Conservation (phyloP, 192 early-diverging fungal species). For the Endogone sp. region DNA sequence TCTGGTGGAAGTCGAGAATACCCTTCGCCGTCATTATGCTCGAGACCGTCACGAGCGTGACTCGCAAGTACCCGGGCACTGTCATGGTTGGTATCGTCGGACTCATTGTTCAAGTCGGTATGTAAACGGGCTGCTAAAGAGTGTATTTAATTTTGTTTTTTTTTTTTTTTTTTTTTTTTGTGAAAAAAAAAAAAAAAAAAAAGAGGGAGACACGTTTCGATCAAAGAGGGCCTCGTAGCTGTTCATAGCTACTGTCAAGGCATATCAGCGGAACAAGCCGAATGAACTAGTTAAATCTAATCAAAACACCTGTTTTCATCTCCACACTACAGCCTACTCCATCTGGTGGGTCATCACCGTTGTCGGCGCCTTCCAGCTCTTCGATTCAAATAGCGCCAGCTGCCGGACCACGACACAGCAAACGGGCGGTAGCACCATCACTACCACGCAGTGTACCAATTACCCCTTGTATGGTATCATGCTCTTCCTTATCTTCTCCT, state of each 20-base stretch:
- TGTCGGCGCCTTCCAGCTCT: conserved; percentile 46
- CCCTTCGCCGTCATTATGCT: conserved; percentile 64
- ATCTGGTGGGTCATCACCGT: conserved; percentile 70
- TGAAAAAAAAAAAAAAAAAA: background rate
- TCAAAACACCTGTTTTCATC: background rate
- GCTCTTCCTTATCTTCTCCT: conserved; percentile 58
- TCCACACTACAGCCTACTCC: conserved; percentile 42
- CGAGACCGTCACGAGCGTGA: conserved; percentile 75
- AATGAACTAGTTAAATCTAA: no score
- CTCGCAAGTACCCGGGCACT: conserved; percentile 74
- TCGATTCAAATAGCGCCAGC: background rate
- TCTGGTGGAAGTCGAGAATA: conserved; percentile 41
- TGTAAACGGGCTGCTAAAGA: background rate
- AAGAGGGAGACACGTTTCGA: background rate
- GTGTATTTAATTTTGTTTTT: no score
- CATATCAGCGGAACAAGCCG: no score
- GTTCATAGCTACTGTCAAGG: no score
- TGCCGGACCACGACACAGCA: conserved; percentile 15
- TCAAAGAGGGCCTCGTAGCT: no score
- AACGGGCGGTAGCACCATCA: no score
- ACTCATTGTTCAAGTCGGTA: conserved; percentile 51
- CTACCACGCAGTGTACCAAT: conserved; percentile 46
- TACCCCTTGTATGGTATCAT: conserved; percentile 52
- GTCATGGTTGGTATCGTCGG: conserved; percentile 74
- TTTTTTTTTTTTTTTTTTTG: background rate